Evolutionary conservation across 2,329 filamentous ascomycete genomes (phyloP).

Genomic region (Xylariaceae sp.): DNA sequence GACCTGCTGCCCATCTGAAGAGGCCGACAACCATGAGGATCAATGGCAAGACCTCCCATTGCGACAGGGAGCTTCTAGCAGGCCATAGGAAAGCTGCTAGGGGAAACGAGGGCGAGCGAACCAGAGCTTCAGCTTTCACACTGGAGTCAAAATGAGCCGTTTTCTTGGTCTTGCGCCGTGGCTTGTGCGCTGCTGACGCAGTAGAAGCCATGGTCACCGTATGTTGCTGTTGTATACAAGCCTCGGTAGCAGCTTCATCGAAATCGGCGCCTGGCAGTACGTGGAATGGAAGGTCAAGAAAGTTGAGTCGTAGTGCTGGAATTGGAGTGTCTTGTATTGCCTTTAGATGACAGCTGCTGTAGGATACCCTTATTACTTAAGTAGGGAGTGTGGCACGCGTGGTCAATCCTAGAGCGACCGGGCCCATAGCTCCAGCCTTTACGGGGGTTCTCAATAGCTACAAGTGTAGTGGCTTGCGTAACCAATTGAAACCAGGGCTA

Average conservation of each 20-base stretch:
- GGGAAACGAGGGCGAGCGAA: constrained; percentile 72
- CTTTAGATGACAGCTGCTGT: too few species aligned
- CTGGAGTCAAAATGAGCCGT: constrained; percentile 35
- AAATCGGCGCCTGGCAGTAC: constrained; percentile 3
- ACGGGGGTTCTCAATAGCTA: too few species aligned
- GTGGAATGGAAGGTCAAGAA: background rate
- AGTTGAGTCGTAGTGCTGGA: too few species aligned
- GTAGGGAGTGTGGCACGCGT: too few species aligned
- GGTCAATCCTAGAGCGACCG: too few species aligned
- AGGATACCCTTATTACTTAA: too few species aligned
- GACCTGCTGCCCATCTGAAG: constrained; percentile 85
- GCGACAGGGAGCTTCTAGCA: constrained; percentile 73
- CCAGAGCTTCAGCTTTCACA: constrained; percentile 38
- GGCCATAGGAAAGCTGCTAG: constrained; percentile 94
- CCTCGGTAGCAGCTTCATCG: constrained; percentile 16
- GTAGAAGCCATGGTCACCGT: constrained; percentile 44
- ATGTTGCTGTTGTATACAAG: constrained; percentile 6
- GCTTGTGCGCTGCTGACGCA: constrained; percentile 53
- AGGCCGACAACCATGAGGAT: constrained; percentile 87
- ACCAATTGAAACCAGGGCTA: too few species aligned
- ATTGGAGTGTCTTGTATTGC: too few species aligned
- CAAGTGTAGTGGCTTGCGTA: too few species aligned
- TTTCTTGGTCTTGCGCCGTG: constrained; percentile 55
- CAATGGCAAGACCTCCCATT: constrained; percentile 88
- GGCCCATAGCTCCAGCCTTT: too few species aligned